Base-by-base conservation (phyloP, 495 filamentous ascomycete species). In the Hamigera avellanea region DNA sequence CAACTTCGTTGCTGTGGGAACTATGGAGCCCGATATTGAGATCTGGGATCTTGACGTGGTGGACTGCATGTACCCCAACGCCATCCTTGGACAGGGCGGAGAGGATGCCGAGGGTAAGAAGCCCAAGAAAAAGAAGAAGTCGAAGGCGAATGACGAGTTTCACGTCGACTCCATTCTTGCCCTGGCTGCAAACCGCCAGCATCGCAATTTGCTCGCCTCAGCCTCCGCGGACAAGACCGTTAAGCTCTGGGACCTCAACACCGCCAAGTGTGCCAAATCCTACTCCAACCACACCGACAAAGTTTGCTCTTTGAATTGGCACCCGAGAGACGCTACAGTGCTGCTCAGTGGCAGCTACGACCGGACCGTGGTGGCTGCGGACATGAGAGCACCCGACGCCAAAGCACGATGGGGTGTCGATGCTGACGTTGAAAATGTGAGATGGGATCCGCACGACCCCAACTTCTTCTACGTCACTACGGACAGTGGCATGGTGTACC, bases 11-110 rank as follows among this genome's bases (percentile, higher is more conserved):
- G 91, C 93, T 7, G 74, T 96, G 31, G 91, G 91, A 35, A 96
- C 93, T 1, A 93, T 96, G 71, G 91, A 96, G 48, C 87, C 91
- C 1, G 91, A 99, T 52, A 96, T 99, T 46, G 91, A 99, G 66
- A 76, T 99, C 29, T 99, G 91, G 91, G 85, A 99, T 56, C 68
- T 99, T 29, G 91, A 96, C 52, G 78, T 83, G 1, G 75, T 99
- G 28, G 91, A 99, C 64, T 80, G 80, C 69, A 93, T 99, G 82
- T 96, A 93, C 54, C 91, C 93, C 14, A 87, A 95, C 49, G 89
- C 89, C 5, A 93, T 99, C 37, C 78, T 99, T 19, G 91, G 91
- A n/a, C 81, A 86, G 50, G 80, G 77, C 7, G 73, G 71, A n/a
- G 69, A 73, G 28, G 61, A 48, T 28, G 54, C 49, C 18, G 69